Base-by-base conservation (phyloP, 2,329 filamentous ascomycete genomes). In the Hypoxylon sp. region DNA sequence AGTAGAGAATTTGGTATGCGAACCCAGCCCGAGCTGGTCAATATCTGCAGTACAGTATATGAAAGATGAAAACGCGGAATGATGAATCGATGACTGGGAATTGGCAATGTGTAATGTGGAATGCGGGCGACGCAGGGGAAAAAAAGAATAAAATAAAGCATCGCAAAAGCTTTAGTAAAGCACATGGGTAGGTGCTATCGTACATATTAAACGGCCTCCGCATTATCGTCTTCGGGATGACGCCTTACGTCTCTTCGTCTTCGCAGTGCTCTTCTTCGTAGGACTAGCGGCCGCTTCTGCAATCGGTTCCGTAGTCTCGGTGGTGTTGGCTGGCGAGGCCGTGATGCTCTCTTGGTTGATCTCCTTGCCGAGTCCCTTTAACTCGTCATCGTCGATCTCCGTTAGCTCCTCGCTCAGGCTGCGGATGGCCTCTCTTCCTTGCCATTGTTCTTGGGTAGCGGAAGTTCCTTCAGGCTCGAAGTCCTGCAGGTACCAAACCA, bases 331-430 rank as follows among this genome's bases (percentile, higher is more conserved):
- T 6, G 75, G 73, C n/a, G 81, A 81, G 2, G 81, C 81, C 8
- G 79, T 82, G 58, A 83, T 83, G 24, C 80, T 83, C 65, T 79
- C 78, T 59, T 86, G 82, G 70, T 86, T 85, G 31, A 88, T 82
- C 70, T 87, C 86, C 53, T 84, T 82, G 35, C 82, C 85, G 35
- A 93, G 82, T 35, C 91, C 93, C 74, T 92, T 90, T 64, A 97
- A 84, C 80, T 95, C 93, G 56, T 97, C 94, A 71, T 98, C 94
- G 74, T 97, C 94, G 77, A 98, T 89, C 76, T 98, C 95, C 62
- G 92, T 97, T 21, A 98, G 85, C 73, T 95, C 93, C 79, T 97
- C 94, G 74, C 93, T 97, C 79, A 95, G 89, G 73, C 82, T 84
- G 29, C 86, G 82, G 37, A 85, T 80, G 0, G 92, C 89, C 61